A percentile compares a stretch with the other conserved stretches of the same genome.
These are phyloP conservation scores for Talaromyces islandicus DNA, from an alignment of 2,329 filamentous ascomycete species.

Conservation along the genomic window DNA sequence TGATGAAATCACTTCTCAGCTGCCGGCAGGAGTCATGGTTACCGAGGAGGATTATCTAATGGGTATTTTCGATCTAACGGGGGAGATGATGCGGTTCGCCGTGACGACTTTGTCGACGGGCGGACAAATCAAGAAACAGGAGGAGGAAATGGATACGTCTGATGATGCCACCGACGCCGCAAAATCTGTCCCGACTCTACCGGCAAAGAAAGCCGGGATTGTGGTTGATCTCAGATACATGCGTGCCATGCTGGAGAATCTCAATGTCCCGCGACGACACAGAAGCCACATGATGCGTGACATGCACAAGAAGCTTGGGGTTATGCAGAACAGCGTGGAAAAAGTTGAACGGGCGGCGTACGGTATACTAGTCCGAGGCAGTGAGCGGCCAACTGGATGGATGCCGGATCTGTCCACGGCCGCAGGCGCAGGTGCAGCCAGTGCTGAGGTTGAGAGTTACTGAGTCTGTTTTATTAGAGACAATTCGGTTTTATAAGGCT, in stretches of 20 bases:
- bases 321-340: constrained; percentile 81
- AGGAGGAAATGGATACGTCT: constrained; percentile 4
- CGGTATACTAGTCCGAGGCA: constrained; percentile 77
- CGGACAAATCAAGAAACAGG: constrained; percentile 42
- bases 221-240: constrained; percentile 75
- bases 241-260: constrained; percentile 67
- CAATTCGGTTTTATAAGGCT: neutral
- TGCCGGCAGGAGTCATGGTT: constrained; percentile 53
- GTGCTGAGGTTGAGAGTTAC: constrained; percentile 29
- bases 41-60: constrained; percentile 82
- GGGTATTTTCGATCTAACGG: constrained; percentile 87
- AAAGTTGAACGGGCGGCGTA: constrained; percentile 93
- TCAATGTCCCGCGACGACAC: constrained; percentile 53
- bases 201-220: constrained; percentile 54
- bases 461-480: neutral
- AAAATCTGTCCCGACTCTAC: constrained; percentile 9
- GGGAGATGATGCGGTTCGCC: constrained; percentile 95
- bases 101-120: constrained; percentile 79
- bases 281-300: constrained; percentile 48
- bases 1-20: constrained; percentile 48
- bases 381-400: constrained; percentile 87
- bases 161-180: neutral
- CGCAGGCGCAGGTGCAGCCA: constrained; percentile 9
- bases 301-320: constrained; percentile 72
- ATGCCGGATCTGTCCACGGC: constrained; percentile 62